Percentiles rank a stretch among this genome's conserved stretches.
These are phyloP conservation scores for Floccularia luteovirens DNA, from an alignment of 768 basidiomycete species.

Conservation along the genomic window DNA sequence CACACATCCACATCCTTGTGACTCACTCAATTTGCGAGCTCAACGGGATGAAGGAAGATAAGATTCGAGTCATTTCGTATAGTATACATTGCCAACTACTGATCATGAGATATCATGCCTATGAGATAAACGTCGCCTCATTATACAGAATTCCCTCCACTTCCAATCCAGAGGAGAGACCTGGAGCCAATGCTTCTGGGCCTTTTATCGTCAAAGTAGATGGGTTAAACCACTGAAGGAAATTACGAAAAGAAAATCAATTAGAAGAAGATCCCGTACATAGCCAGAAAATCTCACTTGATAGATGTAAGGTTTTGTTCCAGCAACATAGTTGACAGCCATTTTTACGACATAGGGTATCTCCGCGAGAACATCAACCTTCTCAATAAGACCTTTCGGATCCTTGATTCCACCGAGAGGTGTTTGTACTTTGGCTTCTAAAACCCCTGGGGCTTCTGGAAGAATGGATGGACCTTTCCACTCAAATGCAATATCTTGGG, in stretches of 20 bases:
- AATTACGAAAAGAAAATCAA: neutral
- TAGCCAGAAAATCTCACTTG: constrained; percentile 47
- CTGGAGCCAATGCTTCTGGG: constrained; percentile 28
- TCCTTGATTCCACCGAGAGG: constrained; percentile 49
- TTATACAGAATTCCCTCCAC: constrained; percentile 74
- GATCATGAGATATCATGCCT: too few species aligned
- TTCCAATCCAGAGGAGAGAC: constrained; percentile 31
- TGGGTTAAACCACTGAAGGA: constrained; percentile 43
- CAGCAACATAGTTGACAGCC: constrained; percentile 88
- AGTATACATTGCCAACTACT: too few species aligned
- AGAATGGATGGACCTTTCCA: constrained; percentile 73
- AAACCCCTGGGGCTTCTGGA: constrained; percentile 37
- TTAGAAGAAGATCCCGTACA: constrained; percentile 1
- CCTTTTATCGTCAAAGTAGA: constrained; percentile 34
- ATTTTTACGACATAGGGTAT: constrained; percentile 90
- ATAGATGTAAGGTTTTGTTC: constrained; percentile 92
- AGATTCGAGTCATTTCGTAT: too few species aligned
- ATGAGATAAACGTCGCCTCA: constrained; percentile 89
- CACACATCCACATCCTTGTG: too few species aligned
- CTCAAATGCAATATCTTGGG: constrained; percentile 58
- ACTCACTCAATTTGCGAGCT: too few species aligned
- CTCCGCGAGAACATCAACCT: constrained; percentile 93
- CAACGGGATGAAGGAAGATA: too few species aligned
- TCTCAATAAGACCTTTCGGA: constrained; percentile 79
- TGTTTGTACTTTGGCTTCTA: constrained; percentile 48